Base-by-base conservation (phyloP, 208 protist genomes). In the Leishmania tarentolae region DNA sequence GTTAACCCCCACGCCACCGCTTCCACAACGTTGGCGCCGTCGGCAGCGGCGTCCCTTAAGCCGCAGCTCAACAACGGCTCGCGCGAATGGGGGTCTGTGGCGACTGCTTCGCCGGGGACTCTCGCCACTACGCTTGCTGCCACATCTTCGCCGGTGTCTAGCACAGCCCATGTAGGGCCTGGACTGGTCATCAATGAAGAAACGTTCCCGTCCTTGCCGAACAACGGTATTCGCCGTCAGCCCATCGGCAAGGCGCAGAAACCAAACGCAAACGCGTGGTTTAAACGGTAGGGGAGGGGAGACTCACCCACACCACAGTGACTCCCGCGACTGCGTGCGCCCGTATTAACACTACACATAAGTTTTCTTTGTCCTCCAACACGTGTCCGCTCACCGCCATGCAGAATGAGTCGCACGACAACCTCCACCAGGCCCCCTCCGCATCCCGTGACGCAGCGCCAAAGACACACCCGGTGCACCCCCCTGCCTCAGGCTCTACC, bases 201-300 rank as follows among this genome's bases (percentile, higher is more conserved):
- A 80, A 81, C 81, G 57, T 95, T 91, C 63, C 91, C 91, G 1
- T 87, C 86, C 42, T 76, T 95, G 15, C 91, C 84, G 28, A 83
- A 75, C 70, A 81, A 81, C 61, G 46, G 56, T 24, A 70, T 83
- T 15, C 79, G 77, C 11, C 68, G 81, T 73, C 75, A 79, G 6
- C 82, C 53, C 19, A 81, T 84, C 71, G 65, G 79, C 35, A 88
- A 83, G 46, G 83, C 85, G 50, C 78, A 90, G 79, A 53, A 72
- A 24, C 15, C 53, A 11, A 76, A 75, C 42, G 57, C 77, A 24
- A 93, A 93, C 75, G 88, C 88, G 19, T 93, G 90, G 90, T 91
- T 93, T 63, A 71, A 75, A 6, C 74, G 71, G 47, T 81, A 81
- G 46, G 46, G 13, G 70, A 75, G 24, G 46, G 46, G 46, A 2